phyloP scores from a whole-genome alignment of 2,329 filamentous ascomycete species.

The Exophiala aquamarina region DNA sequence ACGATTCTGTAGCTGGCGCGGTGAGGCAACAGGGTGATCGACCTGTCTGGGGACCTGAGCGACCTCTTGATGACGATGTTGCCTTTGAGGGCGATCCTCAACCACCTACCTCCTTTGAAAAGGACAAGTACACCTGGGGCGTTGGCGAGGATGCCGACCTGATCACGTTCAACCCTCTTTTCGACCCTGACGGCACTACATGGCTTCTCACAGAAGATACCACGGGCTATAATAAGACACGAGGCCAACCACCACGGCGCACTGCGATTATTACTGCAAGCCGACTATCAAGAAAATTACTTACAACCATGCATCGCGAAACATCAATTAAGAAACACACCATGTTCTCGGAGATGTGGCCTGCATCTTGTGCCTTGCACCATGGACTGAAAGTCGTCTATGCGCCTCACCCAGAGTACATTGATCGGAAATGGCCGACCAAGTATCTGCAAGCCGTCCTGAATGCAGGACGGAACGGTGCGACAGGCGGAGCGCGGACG shows the following conservation, averaged over 20 bases:
- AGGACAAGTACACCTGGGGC: constrained; percentile 82
- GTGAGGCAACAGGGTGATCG: constrained; percentile 51
- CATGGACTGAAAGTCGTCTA: constrained; percentile 93
- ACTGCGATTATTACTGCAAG: constrained; percentile 87
- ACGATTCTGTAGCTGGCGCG: constrained; percentile 29
- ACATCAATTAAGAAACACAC: constrained; percentile 81
- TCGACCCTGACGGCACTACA: constrained; percentile 81
- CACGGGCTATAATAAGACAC: constrained; percentile 73
- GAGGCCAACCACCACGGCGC: constrained; percentile 66
- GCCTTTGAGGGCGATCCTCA: constrained; percentile 69
- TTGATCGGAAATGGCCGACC: constrained; percentile 82
- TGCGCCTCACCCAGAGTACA: constrained; percentile 83
- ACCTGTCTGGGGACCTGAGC: constrained; percentile 80
- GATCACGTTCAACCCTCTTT: constrained; percentile 88
- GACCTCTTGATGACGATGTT: constrained; percentile 69
- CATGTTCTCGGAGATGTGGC: constrained; percentile 97
- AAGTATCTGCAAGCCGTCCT: constrained; percentile 75
- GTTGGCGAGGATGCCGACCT: constrained; percentile 88
- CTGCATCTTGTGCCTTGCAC: constrained; percentile 79
- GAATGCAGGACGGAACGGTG: constrained; percentile 75
- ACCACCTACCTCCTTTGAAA: constrained; percentile 71
- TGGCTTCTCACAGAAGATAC: constrained; percentile 83
- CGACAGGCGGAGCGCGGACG: constrained; percentile 69
- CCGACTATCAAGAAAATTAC: constrained; percentile 75
- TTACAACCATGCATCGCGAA: constrained; percentile 87